Evolutionary conservation across 306 rosid species (phyloP).

Genomic region (Cicer chorassanicum): DNA sequence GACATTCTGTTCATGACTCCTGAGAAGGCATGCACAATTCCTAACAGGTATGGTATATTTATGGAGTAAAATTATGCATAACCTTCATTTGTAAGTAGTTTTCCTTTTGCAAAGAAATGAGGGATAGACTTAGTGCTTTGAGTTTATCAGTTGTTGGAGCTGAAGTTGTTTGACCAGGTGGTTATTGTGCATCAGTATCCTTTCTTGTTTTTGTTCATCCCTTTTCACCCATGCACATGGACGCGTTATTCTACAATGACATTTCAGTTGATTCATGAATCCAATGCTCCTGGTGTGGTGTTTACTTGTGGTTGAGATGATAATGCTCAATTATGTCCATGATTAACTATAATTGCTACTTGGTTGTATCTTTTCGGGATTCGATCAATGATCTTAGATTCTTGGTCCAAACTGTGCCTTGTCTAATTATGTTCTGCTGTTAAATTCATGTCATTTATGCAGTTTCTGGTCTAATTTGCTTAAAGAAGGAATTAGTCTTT

Average conservation of each 20-base stretch:
- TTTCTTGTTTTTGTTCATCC: neutral
- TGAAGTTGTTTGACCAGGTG: conserved; percentile 8
- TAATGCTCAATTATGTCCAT: conserved; percentile 6
- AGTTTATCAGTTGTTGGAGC: conserved; percentile 30
- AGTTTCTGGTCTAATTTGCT: conserved; percentile 94
- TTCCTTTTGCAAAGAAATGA: conserved; percentile 3
- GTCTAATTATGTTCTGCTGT: conserved; percentile 30
- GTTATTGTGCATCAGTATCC: conserved; percentile 16
- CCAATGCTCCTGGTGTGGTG: conserved; percentile 20
- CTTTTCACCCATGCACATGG: neutral
- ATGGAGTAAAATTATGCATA: conserved; percentile 8
- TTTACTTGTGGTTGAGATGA: conserved; percentile 28
- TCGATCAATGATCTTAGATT: neutral
- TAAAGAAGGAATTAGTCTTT: conserved; percentile 73
- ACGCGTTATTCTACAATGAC: conserved; percentile 4
- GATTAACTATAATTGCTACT: conserved; percentile 19
- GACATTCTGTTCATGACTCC: conserved; percentile 89
- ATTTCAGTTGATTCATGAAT: conserved; percentile 30
- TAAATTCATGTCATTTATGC: conserved; percentile 43
- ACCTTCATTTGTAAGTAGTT: neutral
- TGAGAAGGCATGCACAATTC: conserved; percentile 79
- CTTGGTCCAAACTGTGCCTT: conserved; percentile 1
- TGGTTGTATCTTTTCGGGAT: conserved; percentile 30
- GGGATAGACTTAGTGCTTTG: conserved; percentile 16
- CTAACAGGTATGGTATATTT: conserved; percentile 60